Evolutionary conservation across 2,329 filamentous ascomycete genomes (phyloP), one percentile per base, ranked within the genome.

Genomic region (Xylaria multiplex): DNA sequence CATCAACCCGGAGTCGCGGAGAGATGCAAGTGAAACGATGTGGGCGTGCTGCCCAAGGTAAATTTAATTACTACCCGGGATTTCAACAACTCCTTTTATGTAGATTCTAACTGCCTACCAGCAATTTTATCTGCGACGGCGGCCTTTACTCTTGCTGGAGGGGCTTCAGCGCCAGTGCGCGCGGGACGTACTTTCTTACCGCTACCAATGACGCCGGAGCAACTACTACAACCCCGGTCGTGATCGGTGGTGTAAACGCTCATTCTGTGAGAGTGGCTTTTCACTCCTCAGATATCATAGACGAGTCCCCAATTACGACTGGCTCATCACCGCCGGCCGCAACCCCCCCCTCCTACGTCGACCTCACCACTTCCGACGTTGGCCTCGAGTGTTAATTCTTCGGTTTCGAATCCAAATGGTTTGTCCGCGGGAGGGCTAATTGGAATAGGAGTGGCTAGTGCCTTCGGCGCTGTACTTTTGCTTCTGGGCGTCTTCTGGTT

Each of bases 1-100:
- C 22, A 42, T 62, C 13, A 16, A 16, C 19, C 2, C 27, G 6
- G 6, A 11, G 9, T 32, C 45, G 13, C 61, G 35, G 37, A 14
- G 14, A 1, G 54, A 57, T 30, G 13, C 11, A n/a, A 57, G 60
- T n/a, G 53, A 63, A 37, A 63, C 61, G 1, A 11, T 53, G 2
- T 63, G 53, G 54, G 61, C 53, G 14, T 60, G 58, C 9, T 60
- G 58, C 14, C 58, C 58, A 35, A 46, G 22, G 58, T 60, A 30
- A 52, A 48, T n/a, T 40, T 49, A 3, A 24, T 27, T 9, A 27
- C 27, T 27, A 27, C 27, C 27, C 27, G 8, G 11, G 11, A 35
- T 35, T 16, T 1, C 8, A 4, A 19, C 24, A 8, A 27, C 30
- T 24, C 6, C 14, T 16, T 9, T 11, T 40, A 1, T 6, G n/a